Base-by-base conservation (phyloP, 2,329 filamentous ascomycete species). In the Plenodomus tracheiphilus region DNA sequence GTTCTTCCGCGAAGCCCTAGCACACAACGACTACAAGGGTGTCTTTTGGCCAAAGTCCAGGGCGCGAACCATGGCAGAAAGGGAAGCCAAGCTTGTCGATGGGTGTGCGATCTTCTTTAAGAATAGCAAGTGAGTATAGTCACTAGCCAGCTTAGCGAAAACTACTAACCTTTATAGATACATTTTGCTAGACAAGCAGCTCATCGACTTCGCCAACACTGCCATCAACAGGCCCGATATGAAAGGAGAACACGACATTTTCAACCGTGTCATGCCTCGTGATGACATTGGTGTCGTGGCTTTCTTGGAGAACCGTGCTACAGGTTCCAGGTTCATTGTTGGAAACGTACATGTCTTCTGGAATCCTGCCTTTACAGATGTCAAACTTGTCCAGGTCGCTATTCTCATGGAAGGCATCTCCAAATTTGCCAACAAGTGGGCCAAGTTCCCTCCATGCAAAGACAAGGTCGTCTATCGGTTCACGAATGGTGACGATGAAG, bases 31-130 rank as follows among this genome's bases (percentile, higher is more conserved):
- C 58, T 99, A 97, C 81, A 95, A 91, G 75, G 93, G 94, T 19
- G 86, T 96, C 2, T 95, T 93, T 69, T 96, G 88, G 83, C 90
- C 92, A 38, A 93, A 96, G 71, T 87, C 89, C 36, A 85, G 94
- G 66, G 89, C 92, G 30, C 89, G 88, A 74, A 97, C 93, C 8
- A 96, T 97, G 90, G 83, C 84, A 13, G 91, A 95, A 65, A 89
- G 88, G 74, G 91, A 97, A 59, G 89, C 91, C 4, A 89, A 88
- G 64, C 79, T 81, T n/a, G 93, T 99, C 11, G 94, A 99, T 74
- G 94, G 94, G 10, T 97, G 94, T 73, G 94, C 94, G 28, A 93
- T 92, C 43, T 97, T 99, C 75, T 97, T 90, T 81, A 97, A 96
- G 77, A 86, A 86, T 68, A 92, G 85, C 81, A 97, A 97, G 77